Evolutionary conservation across 2,329 filamentous ascomycete genomes (phyloP).

Genomic region (Biscogniauxia marginata): DNA sequence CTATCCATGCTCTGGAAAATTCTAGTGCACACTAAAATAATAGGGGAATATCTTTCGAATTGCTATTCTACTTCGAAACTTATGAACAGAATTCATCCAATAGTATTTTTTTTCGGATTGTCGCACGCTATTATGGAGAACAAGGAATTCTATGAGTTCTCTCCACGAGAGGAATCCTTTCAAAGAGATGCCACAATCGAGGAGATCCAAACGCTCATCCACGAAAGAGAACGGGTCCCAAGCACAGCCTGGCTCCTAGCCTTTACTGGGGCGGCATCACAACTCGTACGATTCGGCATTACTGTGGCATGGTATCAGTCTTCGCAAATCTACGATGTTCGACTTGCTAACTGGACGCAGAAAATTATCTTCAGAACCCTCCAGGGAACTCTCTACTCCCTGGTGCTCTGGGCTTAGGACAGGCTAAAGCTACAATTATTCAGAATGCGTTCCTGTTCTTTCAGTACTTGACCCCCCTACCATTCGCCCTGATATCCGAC

Average conservation of each 20-base stretch:
- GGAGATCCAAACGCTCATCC: slow-evolving; percentile 7
- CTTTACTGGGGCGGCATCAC: slow-evolving; percentile 2
- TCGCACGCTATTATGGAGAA: no score
- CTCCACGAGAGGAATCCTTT: no score
- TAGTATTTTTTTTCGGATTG: no score
- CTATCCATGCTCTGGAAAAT: no score
- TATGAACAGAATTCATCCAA: no score
- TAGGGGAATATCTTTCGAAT: no score
- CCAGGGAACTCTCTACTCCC: not conserved
- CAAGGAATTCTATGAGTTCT: no score
- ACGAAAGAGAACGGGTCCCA: slow-evolving; percentile 1
- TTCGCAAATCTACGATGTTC: not conserved
- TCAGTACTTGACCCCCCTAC: slow-evolving; percentile 1
- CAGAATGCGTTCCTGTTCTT: slow-evolving; percentile 6
- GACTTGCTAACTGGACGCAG: not conserved
- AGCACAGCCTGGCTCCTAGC: slow-evolving; percentile 1
- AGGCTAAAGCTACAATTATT: slow-evolving; percentile 2
- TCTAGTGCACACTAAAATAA: no score
- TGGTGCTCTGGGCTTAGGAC: slow-evolving; percentile 2
- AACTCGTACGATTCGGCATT: slow-evolving; percentile 3
- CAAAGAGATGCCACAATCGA: slow-evolving; percentile 7
- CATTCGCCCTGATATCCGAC: slow-evolving; percentile 5
- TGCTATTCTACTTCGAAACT: no score
- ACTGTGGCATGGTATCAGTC: slow-evolving; percentile 1
- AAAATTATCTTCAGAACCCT: slow-evolving; percentile 7